Evolutionary conservation across 2,329 filamentous ascomycete genomes (phyloP), one percentile per base, ranked within the genome.

Genomic region (Aspergillus quadricinctus): DNA sequence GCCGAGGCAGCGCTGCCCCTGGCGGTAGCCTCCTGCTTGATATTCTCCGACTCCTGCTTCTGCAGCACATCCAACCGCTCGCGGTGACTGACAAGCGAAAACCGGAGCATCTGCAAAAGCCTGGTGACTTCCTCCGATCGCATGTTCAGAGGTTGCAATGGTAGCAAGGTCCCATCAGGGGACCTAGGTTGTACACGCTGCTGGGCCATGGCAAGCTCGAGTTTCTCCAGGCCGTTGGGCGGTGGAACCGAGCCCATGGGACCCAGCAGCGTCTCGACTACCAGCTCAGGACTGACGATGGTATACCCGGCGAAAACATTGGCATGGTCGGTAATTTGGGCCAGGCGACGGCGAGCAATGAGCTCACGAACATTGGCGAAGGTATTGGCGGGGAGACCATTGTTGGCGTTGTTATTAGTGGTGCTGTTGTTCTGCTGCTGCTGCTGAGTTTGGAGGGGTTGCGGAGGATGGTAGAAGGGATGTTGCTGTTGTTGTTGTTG

Each of bases 271-370:
- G 72, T 73, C 56, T 77, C 73, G 49, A 75, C 73, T 52, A 76
- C 74, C 68, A 76, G 65, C 63, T 77, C 73, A 50, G 75, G 71
- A 57, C 73, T 69, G 56, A 76, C 74, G 59, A 77, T 76, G 48
- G 66, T 75, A 58, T 77, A 76, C 48, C 74, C 74, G 55, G 74
- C 74, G 55, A 75, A 74, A 27, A 74, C 67, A 66, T 77, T 77
- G 64, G 74, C 73, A 69, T 77, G 75, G 57, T 77, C 74, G 63
- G 73, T 75, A 57, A 77, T 77, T 57, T 76, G 74, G 49, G 69
- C 71, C 59, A 77, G 62, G 37, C 74, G 72, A 27, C 73, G 73
- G 27, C 74, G 75, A 61, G 74, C 72, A 53, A 74, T 73, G 53
- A 75, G 66, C 60, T 75, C 72, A 52, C 72, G 69, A 48, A 75